Evolutionary conservation across 371 early-diverging fungal genomes (phyloP), one percentile per base, ranked within the genome.

Genomic region (Syncephalastrum sp.): DNA sequence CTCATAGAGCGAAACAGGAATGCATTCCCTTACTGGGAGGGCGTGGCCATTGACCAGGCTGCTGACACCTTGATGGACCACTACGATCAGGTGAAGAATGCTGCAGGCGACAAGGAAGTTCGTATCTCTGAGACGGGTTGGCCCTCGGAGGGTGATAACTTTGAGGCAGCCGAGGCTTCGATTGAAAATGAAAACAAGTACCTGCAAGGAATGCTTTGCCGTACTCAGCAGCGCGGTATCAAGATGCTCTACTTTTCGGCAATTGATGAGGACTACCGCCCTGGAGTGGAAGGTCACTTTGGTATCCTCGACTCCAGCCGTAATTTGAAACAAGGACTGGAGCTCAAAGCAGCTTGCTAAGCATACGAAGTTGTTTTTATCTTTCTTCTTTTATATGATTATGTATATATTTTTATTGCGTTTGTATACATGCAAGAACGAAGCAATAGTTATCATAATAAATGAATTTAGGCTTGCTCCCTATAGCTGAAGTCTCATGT

Each of bases 21-120:
- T 59, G 87, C 80, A 12, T 86, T 86, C 70, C 85, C 87, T 19
- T 84, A 81, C 68, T 85, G 87, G 87, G 84, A 86, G 56, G 86
- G 84, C 53, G 76, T 71, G 19, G 57, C 71, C 2, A 75, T 81
- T 7, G 72, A 81, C 2, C 64, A 69, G 24, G 83, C 82, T 19
- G 77, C 74, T 42, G 47, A 57, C 49, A 78, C 63, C 15, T 54
- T 83, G 13, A 70, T 82, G 47, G 63, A 67, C 16, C 83, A 84
- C 50, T 76, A 80, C 25, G 65, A 85, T 12, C 49, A 56, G 29
- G 64, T 83, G 27, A 65, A 79, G 43, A 43, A 54, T 4, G 27
- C 61, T 2, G 78, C 85, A 1, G 61, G 70, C 15, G 68, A 67
- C 19, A 86, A 86, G 63, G 67, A 67, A 14, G 84, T 86, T 5